A percentile compares a stretch with the other conserved stretches of the same genome.
Conservation (phyloP, 768 basidiomycete genomes). For the Phaeotremella fagi region DNA sequence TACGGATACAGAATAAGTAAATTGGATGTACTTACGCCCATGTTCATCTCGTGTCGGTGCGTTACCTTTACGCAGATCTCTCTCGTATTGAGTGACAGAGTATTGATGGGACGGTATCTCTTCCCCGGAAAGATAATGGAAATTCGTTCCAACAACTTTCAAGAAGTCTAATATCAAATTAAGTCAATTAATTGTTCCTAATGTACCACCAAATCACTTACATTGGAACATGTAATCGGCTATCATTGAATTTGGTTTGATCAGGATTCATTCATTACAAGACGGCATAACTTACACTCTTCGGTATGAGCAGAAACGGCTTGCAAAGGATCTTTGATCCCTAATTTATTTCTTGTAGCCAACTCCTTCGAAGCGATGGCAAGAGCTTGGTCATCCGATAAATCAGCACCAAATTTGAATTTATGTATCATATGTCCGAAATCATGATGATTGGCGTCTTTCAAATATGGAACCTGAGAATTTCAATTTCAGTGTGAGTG, state of each 20-base stretch:
- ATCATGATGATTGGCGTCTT: slow-evolving; percentile 81
- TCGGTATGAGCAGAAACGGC: slow-evolving; percentile 52
- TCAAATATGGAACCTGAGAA: slow-evolving; percentile 85
- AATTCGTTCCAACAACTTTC: slow-evolving; percentile 95
- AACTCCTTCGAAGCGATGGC: slow-evolving; percentile 42
- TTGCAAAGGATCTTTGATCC: slow-evolving; percentile 75
- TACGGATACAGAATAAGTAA: background rate
- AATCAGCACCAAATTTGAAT: slow-evolving; percentile 70
- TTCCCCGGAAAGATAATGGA: slow-evolving; percentile 73
- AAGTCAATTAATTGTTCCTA: too few relatives aligned
- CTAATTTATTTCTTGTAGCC: slow-evolving; percentile 57
- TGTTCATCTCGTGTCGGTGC: slow-evolving; percentile 47
- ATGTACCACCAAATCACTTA: slow-evolving; percentile 25
- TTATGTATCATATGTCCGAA: slow-evolving; percentile 83
- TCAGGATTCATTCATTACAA: background rate
- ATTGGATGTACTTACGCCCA: slow-evolving; percentile 39
- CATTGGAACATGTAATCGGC: slow-evolving; percentile 78
- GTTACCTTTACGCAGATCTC: slow-evolving; percentile 68
- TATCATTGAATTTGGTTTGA: slow-evolving; percentile 2
- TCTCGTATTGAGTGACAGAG: slow-evolving; percentile 92
- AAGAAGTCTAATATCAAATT: slow-evolving; percentile 91
- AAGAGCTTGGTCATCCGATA: slow-evolving; percentile 52
- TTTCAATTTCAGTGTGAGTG: background rate
- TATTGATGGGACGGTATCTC: slow-evolving; percentile 89
- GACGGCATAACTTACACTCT: slow-evolving; percentile 48